Evolutionary conservation across 345 rosid species (phyloP), one percentile per base, ranked within the genome.

Genomic region (Melastoma malabathricum): DNA sequence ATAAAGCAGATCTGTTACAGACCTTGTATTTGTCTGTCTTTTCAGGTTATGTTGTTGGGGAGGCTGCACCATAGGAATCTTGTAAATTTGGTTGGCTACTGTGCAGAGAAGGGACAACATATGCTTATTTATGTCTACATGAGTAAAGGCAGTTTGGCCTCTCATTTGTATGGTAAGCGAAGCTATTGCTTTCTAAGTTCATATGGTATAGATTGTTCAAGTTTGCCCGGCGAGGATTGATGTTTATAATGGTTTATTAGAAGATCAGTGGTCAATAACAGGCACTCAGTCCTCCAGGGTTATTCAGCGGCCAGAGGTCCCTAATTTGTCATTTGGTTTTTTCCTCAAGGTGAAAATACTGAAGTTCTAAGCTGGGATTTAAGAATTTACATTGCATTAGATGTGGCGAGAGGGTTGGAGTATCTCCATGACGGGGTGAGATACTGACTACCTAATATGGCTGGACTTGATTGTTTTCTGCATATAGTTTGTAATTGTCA

Each of bases 391-490:
- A 83, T 85, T 22, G 97, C 95, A 50, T 66, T 93, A 68, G 97
- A 93, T 38, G 90, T 92, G 39, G 94, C 97, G 43, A 79, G 97
- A 54, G 97, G 97, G 38, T 73, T 88, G 68, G 99, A 93, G 72
- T 93, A 93, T 81, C 97, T 93, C 70, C 99, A 93, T 58, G 97
- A 93, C 53, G 99, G 99, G 78, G 99, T 93, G 78, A 66, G 64
- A 52, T 60, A 20, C 58, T 50, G 23, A 25, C 57, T 27, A 38
- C 34, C 9, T 23, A 38, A 13, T 48, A 15, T 27, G 29, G 19
- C 48, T 39, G 17, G 38, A 15, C 9, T 29, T 3, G 10, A 12
- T 38, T 47, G 43, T 29, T 38, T n/a, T 45, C 13, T 56, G 18
- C 7, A 44, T 49, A 44, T 48, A 51, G 54, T 46, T n/a, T 46